phyloP scores from a whole-genome alignment of 2,329 filamentous ascomycete species.

The Fusarium hostae region DNA sequence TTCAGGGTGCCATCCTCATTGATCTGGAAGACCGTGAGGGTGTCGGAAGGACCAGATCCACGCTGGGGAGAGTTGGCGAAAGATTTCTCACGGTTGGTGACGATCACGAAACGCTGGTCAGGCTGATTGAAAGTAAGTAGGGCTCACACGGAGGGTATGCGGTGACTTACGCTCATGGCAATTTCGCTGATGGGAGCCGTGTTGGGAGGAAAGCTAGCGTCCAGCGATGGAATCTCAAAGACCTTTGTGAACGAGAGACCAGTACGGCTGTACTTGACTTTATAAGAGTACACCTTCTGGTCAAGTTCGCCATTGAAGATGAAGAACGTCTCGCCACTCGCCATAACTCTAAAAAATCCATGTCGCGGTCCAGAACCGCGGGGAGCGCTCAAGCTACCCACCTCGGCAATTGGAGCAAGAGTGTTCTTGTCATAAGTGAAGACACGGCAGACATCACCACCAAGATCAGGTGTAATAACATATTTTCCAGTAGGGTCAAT shows the following conservation, averaged over 20 bases:
- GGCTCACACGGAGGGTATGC: accelerated
- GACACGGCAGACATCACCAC: conserved; percentile 34
- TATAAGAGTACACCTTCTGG: conserved; percentile 42
- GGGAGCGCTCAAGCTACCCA: conserved; percentile 20
- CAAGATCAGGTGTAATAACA: conserved; percentile 37
- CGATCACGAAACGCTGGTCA: conserved; percentile 35
- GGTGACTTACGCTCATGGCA: conserved; percentile 33
- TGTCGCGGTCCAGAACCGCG: conserved; percentile 37
- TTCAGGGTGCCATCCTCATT: conserved; percentile 30
- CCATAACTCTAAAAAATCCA: conserved; percentile 37
- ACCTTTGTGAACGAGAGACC: conserved; percentile 37
- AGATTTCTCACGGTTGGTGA: conserved; percentile 40
- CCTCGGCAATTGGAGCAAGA: conserved; percentile 34
- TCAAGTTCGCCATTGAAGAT: conserved; percentile 41
- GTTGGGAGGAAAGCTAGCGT: conserved; percentile 28
- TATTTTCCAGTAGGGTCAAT: conserved; percentile 39
- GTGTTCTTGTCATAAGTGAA: conserved; percentile 38
- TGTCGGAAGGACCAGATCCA: conserved; percentile 33
- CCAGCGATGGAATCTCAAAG: conserved; percentile 36
- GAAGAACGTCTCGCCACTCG: conserved; percentile 38
- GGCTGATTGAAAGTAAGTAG: conserved; percentile 15
- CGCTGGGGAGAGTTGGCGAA: conserved; percentile 32
- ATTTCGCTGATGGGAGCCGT: conserved; percentile 41
- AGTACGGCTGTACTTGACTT: conserved; percentile 27
- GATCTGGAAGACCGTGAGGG: conserved; percentile 37